Evolutionary conservation across 1,139 yeast genomes (phyloP).

Genomic region (Pichiaceae sp.): DNA sequence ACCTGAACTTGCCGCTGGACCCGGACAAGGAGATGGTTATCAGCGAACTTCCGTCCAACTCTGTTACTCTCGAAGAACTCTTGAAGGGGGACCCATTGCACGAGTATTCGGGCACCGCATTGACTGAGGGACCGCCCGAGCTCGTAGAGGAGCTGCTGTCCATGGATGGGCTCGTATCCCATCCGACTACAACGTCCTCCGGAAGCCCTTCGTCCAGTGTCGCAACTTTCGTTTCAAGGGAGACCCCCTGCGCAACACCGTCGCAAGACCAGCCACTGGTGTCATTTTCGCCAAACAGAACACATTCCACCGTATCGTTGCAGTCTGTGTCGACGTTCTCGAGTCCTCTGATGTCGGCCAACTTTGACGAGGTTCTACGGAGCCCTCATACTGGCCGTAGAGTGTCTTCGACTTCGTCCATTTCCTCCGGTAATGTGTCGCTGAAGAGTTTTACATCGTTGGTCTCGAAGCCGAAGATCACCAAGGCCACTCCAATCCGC

Average conservation of each 20-base stretch:
- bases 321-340: background rate
- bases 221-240: background rate
- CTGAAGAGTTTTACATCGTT: background rate
- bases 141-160: background rate
- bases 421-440: background rate
- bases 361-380: background rate
- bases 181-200: background rate
- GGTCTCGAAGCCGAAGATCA: constrained; percentile 1
- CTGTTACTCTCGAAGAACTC: constrained; percentile 2
- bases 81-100: constrained; percentile 2
- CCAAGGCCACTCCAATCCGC: background rate
- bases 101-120: background rate
- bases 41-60: background rate
- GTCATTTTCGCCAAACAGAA: background rate
- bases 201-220: background rate
- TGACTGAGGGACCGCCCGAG: background rate
- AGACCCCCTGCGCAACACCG: background rate
- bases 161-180: background rate
- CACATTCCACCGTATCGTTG: background rate
- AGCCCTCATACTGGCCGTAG: background rate
- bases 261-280: background rate
- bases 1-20: background rate
- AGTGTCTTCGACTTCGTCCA: background rate
- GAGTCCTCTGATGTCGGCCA: background rate
- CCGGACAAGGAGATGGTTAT: background rate